Base-by-base conservation (phyloP, 495 filamentous ascomycete species). In the Penicillium pulvis region DNA sequence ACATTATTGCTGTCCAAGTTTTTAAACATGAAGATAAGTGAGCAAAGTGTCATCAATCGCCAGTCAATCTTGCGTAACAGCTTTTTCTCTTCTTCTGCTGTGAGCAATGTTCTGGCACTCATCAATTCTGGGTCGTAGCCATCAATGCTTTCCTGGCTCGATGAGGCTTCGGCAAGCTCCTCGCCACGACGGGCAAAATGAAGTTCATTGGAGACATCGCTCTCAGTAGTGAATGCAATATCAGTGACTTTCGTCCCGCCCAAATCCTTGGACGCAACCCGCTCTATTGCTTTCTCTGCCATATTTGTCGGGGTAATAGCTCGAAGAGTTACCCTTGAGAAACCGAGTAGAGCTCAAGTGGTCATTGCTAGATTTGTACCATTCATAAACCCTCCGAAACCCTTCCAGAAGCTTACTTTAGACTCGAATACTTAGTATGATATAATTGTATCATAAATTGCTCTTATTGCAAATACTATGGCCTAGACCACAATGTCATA, bases 1-100 rank as follows among this genome's bases (percentile, higher is more conserved):
- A 75, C 74, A 64, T 80, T 80, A 28, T 69, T 72, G 3, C 62
- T 58, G 30, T 79, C 76, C 28, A 79, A 35, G 35, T 71, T 77
- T 57, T 79, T 78, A 53, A 80, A 71, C 69, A 78, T 69, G 58
- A 75, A 80, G 14, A 80, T 76, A 1, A 79, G 49, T 5, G 75
- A 73, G 14, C 71, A 72, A 10, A 80, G 59, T 8, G 75, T 70
- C 65, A 79, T 73, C 1, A 80, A 59, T 17, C 73, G 74, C 76
- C 72, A 79, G 51, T 80, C 77, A n/a, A 79, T 74, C 19, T 74
- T 66, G 7, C 74, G 69, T 12, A 80, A 61, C 9, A 80, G 55
- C 30, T 65, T 77, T 51, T 74, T 77, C 51, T 80, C 77, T 55
- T 80, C 77, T 19, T 67, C 71, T 44, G 19, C 55, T 1, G 70